Conservation (phyloP, 202 grass and related monocot genomes). For the Saccharum hybrid region DNA sequence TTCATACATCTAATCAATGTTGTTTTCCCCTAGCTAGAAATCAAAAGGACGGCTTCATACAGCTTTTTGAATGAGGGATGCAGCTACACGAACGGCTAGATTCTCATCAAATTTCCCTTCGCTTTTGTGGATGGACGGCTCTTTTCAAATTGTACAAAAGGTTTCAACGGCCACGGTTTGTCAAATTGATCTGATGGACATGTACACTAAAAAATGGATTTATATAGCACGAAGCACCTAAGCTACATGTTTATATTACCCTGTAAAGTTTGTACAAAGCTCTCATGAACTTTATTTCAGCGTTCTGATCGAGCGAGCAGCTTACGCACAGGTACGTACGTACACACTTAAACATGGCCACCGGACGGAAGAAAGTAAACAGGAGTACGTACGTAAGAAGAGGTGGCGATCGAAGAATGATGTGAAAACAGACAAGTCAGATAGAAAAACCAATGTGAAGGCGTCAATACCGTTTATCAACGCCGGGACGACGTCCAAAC, state of each 20-base stretch:
- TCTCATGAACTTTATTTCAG: no score
- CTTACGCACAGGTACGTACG: no score
- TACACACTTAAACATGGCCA: not conserved
- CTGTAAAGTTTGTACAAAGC: not conserved
- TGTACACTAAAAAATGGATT: no score
- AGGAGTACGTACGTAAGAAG: no score
- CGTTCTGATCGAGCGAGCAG: not conserved
- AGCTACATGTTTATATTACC: no score
- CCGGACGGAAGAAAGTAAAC: not conserved
- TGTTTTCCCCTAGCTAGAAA: no score
- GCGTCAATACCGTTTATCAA: constrained; percentile 36
- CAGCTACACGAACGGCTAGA: not conserved
- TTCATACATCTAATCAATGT: not conserved
- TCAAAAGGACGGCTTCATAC: constrained; percentile 17
- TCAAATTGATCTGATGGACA: not conserved
- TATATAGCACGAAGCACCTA: not conserved
- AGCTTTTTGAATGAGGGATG: constrained; percentile 5
- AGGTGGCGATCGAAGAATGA: not conserved
- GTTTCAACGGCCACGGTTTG: not conserved
- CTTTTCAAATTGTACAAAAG: not conserved
- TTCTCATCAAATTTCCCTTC: not conserved
- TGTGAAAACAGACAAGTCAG: constrained; percentile 1
- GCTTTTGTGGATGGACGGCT: no score
- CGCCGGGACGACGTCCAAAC: not conserved
- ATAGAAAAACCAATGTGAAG: constrained; percentile 16